These are phyloP conservation scores for Sclerotinia minor DNA, from an alignment of 2,329 filamentous ascomycete species.

Conservation along the genomic window DNA sequence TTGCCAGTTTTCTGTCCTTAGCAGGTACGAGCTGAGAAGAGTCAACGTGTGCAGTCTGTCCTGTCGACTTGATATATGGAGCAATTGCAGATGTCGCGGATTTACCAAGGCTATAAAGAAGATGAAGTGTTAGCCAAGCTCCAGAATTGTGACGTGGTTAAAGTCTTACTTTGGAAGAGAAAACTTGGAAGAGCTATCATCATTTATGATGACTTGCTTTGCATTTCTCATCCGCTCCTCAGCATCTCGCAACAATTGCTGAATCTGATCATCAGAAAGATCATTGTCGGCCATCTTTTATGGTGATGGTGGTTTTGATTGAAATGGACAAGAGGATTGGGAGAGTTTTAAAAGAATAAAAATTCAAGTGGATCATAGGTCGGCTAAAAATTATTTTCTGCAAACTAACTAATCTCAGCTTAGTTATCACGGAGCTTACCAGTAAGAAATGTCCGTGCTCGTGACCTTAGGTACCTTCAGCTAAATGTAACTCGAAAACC, in stretches of 20 bases:
- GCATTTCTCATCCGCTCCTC: conserved; percentile 55
- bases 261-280: conserved; percentile 63
- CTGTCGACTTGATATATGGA: conserved; percentile 55
- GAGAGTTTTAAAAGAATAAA: conserved; percentile 13
- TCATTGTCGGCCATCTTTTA: conserved; percentile 44
- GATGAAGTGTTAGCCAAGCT: neutral
- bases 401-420: neutral
- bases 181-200: conserved; percentile 22
- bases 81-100: conserved; percentile 41
- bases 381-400: conserved; percentile 22
- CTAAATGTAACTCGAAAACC: neutral
- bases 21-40: conserved; percentile 51
- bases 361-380: conserved; percentile 17
- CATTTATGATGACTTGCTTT: conserved; percentile 29
- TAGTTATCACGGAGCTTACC: conserved; percentile 10
- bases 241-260: conserved; percentile 62
- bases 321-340: conserved; percentile 9
- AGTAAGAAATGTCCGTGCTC: neutral
- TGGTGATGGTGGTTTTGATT: conserved; percentile 1
- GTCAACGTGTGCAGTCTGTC: conserved; percentile 55
- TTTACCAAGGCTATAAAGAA: conserved; percentile 19
- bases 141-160: neutral
- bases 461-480: neutral
- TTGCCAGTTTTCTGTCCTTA: conserved; percentile 49
- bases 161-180: conserved; percentile 26